These are phyloP conservation scores for Scheffersomyces segobiensis DNA, from an alignment of 1,139 yeast species.

Conservation along the genomic window DNA sequence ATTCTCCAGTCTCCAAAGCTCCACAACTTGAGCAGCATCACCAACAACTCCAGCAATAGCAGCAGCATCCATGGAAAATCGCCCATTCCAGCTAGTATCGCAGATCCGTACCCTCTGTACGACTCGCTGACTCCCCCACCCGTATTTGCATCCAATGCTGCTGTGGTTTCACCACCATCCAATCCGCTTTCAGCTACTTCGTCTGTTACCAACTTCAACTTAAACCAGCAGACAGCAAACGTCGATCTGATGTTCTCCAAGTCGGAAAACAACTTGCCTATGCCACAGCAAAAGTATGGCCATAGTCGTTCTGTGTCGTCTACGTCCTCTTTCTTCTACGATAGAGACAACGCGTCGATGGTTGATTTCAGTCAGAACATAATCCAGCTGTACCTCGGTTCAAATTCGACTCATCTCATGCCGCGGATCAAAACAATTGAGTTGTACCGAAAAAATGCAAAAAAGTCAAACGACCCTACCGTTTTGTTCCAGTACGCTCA, in stretches of 20 bases:
- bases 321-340: constrained; percentile 37
- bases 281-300: constrained; percentile 19
- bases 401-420: constrained; percentile 51
- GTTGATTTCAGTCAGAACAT: constrained; percentile 44
- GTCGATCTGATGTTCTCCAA: constrained; percentile 18
- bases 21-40: neutral
- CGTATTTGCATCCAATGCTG: constrained; percentile 9
- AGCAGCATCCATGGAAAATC: neutral
- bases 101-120: constrained; percentile 8
- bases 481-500: constrained; percentile 90
- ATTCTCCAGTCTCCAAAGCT: constrained; percentile 1
- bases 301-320: constrained; percentile 44
- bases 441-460: constrained; percentile 82
- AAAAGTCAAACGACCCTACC: constrained; percentile 80
- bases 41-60: neutral
- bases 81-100: neutral
- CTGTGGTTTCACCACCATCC: constrained; percentile 27
- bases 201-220: constrained; percentile 39
- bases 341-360: constrained; percentile 37
- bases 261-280: constrained; percentile 30
- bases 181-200: constrained; percentile 39
- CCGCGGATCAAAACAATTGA: constrained; percentile 88
- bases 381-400: constrained; percentile 55
- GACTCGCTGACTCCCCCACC: constrained; percentile 16
- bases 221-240: constrained; percentile 10